Evolutionary conservation across 2,329 filamentous ascomycete species (phyloP).

Genomic region (Xylariaceae sp.): DNA sequence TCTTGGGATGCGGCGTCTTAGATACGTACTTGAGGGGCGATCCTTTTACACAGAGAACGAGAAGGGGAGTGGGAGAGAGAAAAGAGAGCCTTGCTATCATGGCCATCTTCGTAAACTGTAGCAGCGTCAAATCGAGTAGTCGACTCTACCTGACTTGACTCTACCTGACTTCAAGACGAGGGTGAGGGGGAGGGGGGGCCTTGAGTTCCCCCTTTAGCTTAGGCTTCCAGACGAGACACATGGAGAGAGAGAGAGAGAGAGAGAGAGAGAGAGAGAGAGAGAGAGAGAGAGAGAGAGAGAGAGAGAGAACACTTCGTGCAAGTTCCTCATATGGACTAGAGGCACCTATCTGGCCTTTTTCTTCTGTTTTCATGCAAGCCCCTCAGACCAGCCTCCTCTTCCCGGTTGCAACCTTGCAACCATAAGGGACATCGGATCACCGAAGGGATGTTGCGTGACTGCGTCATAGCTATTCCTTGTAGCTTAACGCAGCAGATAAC

Average conservation of each 20-base stretch:
- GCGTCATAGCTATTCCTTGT: neutral
- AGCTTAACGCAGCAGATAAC: conserved; percentile 6
- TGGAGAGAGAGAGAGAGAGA: neutral
- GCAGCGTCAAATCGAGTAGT: conserved; percentile 6
- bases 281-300: neutral
- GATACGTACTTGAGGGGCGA: neutral
- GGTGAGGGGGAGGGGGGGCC: neutral
- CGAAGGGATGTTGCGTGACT: neutral
- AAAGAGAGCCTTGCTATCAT: no score
- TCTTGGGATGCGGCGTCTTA: neutral
- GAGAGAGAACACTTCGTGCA: conserved; percentile 9
- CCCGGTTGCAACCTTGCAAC: neutral
- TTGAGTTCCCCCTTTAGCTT: conserved; percentile 10
- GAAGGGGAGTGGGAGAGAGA: no score
- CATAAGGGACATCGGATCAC: neutral
- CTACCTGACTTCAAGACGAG: no score
- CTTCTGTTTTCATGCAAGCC: conserved; percentile 2
- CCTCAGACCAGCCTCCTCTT: conserved; percentile 2
- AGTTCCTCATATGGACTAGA: conserved; percentile 4
- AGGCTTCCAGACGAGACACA: no score
- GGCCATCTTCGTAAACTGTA: neutral
- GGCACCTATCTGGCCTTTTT: conserved; percentile 1
- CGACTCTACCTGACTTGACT: neutral
- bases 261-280: no score
- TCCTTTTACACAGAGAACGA: neutral